Conservation (phyloP, 495 filamentous ascomycete genomes). For the Hypoxylon perforatum region DNA sequence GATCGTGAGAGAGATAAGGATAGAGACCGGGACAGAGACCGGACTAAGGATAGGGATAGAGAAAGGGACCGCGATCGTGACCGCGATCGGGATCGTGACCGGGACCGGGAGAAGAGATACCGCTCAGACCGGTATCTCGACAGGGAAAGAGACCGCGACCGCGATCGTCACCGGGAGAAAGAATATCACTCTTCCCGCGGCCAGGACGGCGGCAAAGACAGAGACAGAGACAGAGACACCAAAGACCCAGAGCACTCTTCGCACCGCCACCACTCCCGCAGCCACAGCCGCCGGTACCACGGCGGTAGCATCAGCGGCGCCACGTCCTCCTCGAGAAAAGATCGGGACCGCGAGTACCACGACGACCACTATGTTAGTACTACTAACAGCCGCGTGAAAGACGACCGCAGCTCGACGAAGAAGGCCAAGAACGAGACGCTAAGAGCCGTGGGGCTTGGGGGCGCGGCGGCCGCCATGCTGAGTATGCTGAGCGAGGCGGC, state of each 20-base stretch:
- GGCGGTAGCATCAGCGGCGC: not conserved
- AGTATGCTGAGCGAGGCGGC: slow-evolving; percentile 63
- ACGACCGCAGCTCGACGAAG: slow-evolving; percentile 46
- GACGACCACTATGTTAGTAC: slow-evolving; percentile 32
- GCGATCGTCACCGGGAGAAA: slow-evolving; percentile 28
- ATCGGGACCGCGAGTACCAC: slow-evolving; percentile 34
- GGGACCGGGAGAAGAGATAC: slow-evolving; percentile 39
- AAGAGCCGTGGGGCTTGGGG: slow-evolving; percentile 61
- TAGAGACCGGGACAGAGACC: slow-evolving; percentile 34
- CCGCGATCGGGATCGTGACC: slow-evolving; percentile 18
- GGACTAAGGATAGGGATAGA: slow-evolving; percentile 38
- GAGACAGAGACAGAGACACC: not conserved
- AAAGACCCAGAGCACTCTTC: slow-evolving; percentile 2
- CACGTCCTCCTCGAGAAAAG: slow-evolving; percentile 16
- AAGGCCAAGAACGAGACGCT: slow-evolving; percentile 54
- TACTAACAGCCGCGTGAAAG: slow-evolving; percentile 13
- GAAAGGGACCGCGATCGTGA: slow-evolving; percentile 45
- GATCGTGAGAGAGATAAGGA: slow-evolving; percentile 37
- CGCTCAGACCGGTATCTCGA: slow-evolving; percentile 37
- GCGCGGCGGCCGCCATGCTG: slow-evolving; percentile 62
- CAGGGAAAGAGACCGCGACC: slow-evolving; percentile 41
- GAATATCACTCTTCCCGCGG: slow-evolving; percentile 23
- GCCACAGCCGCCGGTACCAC: slow-evolving; percentile 32
- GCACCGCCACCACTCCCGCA: slow-evolving; percentile 29
- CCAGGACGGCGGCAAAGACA: slow-evolving; percentile 22